A percentile compares a stretch with the other conserved stretches of the same genome.
Evolutionary conservation across 176 grass and related monocot species (phyloP).

Genomic region (Raddia guianensis): DNA sequence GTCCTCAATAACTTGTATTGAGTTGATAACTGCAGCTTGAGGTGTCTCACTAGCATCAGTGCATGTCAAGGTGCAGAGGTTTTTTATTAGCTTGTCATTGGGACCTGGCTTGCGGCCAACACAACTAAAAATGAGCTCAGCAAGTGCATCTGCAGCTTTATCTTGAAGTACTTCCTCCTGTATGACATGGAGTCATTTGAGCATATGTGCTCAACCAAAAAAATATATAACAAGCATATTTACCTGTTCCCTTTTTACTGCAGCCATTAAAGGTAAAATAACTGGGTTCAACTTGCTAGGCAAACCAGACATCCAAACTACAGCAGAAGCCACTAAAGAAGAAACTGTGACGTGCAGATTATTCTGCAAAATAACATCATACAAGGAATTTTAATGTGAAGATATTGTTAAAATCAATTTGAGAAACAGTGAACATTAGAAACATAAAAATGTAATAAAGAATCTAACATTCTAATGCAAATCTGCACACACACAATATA

Average conservation of each 20-base stretch:
- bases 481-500: slow-evolving; percentile 22
- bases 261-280: slow-evolving; percentile 99
- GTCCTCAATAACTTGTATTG: slow-evolving; percentile 90
- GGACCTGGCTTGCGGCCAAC: slow-evolving; percentile 94
- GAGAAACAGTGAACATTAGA: neutral
- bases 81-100: slow-evolving; percentile 96
- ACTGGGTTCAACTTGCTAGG: slow-evolving; percentile 91
- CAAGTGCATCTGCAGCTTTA: slow-evolving; percentile 95
- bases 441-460: slow-evolving; percentile 9
- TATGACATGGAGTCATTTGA: slow-evolving; percentile 45
- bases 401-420: neutral
- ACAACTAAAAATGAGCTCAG: slow-evolving; percentile 90
- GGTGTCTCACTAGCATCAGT: slow-evolving; percentile 83
- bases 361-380: slow-evolving; percentile 70
- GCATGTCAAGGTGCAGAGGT: slow-evolving; percentile 88
- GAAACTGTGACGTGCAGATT: slow-evolving; percentile 95
- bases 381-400: slow-evolving; percentile 30
- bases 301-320: slow-evolving; percentile 87
- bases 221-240: neutral
- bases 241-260: slow-evolving; percentile 97
- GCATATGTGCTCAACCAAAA: slow-evolving; percentile 20
- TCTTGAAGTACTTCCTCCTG: slow-evolving; percentile 98
- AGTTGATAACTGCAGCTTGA: slow-evolving; percentile 87
- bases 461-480: slow-evolving; percentile 24
- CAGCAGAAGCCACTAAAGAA: slow-evolving; percentile 84